These are phyloP conservation scores for Penicillium pulvis DNA, from an alignment of 495 filamentous ascomycete genomes.

Conservation along the genomic window DNA sequence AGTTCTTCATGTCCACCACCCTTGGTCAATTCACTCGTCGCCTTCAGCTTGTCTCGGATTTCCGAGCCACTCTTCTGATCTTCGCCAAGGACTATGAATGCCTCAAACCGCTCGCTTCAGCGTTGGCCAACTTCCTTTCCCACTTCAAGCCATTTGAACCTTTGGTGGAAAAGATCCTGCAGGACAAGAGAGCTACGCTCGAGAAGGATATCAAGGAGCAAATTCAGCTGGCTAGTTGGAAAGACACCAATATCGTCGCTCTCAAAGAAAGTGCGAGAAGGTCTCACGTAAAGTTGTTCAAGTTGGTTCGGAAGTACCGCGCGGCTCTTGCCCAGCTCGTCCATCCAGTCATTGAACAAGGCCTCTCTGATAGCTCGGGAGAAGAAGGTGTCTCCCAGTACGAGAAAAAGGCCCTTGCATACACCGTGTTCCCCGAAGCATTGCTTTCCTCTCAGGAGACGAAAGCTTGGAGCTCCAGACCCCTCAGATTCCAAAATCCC, in stretches of 20 bases:
- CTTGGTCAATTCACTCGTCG: conserved; percentile 79
- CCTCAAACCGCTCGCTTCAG: conserved; percentile 54
- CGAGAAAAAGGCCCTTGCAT: conserved; percentile 20
- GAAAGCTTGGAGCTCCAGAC: conserved; percentile 58
- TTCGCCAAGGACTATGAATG: conserved; percentile 55
- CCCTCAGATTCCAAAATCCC: conserved; percentile 70
- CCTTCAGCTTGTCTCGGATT: conserved; percentile 69
- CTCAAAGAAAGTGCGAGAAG: conserved; percentile 83
- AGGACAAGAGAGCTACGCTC: conserved; percentile 61
- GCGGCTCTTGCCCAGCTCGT: conserved; percentile 71
- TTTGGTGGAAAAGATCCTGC: conserved; percentile 61
- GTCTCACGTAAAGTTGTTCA: conserved; percentile 91
- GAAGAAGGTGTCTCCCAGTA: conserved; percentile 22
- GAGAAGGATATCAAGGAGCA: conserved; percentile 90
- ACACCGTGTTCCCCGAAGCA: conserved; percentile 39
- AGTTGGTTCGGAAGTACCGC: conserved; percentile 86
- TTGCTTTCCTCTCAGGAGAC: conserved; percentile 54
- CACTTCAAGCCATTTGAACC: conserved; percentile 71
- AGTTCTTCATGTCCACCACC: conserved; percentile 72
- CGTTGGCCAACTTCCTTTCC: conserved; percentile 74
- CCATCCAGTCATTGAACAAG: conserved; percentile 61
- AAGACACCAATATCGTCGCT: conserved; percentile 90
- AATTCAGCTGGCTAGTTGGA: conserved; percentile 88
- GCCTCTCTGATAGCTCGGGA: conserved; percentile 57
- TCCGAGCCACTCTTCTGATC: conserved; percentile 54